These are phyloP conservation scores for Sporothrix protearum DNA, from an alignment of 2,329 filamentous ascomycete species.

Conservation along the genomic window DNA sequence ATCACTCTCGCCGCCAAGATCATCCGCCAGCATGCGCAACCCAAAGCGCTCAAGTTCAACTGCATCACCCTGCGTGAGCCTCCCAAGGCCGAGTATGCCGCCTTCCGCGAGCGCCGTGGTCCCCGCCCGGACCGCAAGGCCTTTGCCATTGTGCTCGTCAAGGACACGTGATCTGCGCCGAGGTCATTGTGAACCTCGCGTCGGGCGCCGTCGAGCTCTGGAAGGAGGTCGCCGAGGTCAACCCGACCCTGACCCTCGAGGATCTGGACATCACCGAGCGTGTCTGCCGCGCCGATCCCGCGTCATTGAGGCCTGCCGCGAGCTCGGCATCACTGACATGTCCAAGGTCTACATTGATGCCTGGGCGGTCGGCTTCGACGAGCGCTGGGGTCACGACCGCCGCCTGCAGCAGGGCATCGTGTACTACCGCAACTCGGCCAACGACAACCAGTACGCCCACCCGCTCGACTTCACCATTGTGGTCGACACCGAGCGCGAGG, in stretches of 20 bases:
- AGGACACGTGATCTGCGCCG: slow-evolving; percentile 74
- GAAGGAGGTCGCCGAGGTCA: slow-evolving; percentile 71
- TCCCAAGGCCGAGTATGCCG: slow-evolving; percentile 76
- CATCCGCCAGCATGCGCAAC: slow-evolving; percentile 65
- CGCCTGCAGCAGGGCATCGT: slow-evolving; percentile 89
- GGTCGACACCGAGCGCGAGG: slow-evolving; percentile 73
- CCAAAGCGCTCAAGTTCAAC: slow-evolving; percentile 75
- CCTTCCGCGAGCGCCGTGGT: slow-evolving; percentile 67
- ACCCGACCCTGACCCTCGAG: slow-evolving; percentile 91
- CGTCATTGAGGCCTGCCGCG: slow-evolving; percentile 87
- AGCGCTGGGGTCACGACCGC: slow-evolving; percentile 74
- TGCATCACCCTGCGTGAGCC: slow-evolving; percentile 82
- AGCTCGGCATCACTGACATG: slow-evolving; percentile 80
- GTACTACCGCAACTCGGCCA: slow-evolving; percentile 84
- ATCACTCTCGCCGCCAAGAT: slow-evolving; percentile 58
- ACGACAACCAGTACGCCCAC: slow-evolving; percentile 87
- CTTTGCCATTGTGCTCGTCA: slow-evolving; percentile 77
- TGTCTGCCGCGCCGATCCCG: slow-evolving; percentile 70
- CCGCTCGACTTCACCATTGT: slow-evolving; percentile 93
- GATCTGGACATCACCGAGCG: slow-evolving; percentile 78
- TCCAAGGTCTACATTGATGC: slow-evolving; percentile 93
- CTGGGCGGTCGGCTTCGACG: slow-evolving; percentile 94
- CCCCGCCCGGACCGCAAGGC: slow-evolving; percentile 61
- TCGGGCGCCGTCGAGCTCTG: slow-evolving; percentile 66
- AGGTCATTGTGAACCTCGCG: slow-evolving; percentile 73